A percentile compares a stretch with the other conserved stretches of the same genome.
These are phyloP conservation scores for Pseudogymnoascus destructans DNA, from an alignment of 2,329 filamentous ascomycete genomes.

Conservation along the genomic window DNA sequence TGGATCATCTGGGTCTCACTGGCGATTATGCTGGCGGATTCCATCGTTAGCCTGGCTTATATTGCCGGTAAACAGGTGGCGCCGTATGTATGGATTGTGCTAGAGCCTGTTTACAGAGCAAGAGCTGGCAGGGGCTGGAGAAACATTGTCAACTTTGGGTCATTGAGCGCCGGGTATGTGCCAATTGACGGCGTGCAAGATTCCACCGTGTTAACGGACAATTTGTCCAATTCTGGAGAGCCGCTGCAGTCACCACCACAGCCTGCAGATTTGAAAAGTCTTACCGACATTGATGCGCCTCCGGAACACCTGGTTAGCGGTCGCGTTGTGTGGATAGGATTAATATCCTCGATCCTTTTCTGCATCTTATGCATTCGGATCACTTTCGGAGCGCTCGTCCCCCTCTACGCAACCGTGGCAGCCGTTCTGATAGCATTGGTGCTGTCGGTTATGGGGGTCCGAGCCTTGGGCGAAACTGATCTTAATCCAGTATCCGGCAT, in stretches of 20 bases:
- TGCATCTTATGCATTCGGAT: slow-evolving; percentile 72
- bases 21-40: slow-evolving; percentile 93
- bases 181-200: slow-evolving; percentile 17
- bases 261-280: slow-evolving; percentile 16
- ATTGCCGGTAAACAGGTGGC: slow-evolving; percentile 54
- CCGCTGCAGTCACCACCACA: neutral
- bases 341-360: slow-evolving; percentile 62
- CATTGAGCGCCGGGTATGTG: slow-evolving; percentile 19
- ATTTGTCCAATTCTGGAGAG: neutral
- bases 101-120: slow-evolving; percentile 22
- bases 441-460: slow-evolving; percentile 62
- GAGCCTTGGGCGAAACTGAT: slow-evolving; percentile 69
- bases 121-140: slow-evolving; percentile 22
- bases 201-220: slow-evolving; percentile 4
- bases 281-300: slow-evolving; percentile 59
- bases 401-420: slow-evolving; percentile 59
- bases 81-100: slow-evolving; percentile 30
- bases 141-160: slow-evolving; percentile 17
- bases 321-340: slow-evolving; percentile 58
- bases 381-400: slow-evolving; percentile 72
- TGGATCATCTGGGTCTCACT: slow-evolving; percentile 98
- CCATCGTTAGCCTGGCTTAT: slow-evolving; percentile 75
- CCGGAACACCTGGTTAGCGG: slow-evolving; percentile 66
- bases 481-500: slow-evolving; percentile 94
- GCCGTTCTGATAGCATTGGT: slow-evolving; percentile 77